Base-by-base conservation (phyloP, 768 basidiomycete species). In the Serendipita sp. region DNA sequence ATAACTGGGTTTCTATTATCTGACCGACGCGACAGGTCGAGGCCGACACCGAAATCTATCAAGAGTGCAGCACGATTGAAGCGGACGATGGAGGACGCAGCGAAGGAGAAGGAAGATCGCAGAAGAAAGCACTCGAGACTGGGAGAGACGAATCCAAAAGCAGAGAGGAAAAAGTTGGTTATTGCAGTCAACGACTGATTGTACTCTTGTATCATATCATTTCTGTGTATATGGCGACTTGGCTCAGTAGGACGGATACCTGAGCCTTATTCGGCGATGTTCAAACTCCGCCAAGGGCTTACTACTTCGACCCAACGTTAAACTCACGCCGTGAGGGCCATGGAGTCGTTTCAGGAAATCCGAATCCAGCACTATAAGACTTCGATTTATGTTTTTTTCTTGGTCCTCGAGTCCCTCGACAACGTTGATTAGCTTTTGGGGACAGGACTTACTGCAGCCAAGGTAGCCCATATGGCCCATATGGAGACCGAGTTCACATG, bases 21-120 rank as follows among this genome's bases (percentile, higher is more conserved):
- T 51, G 48, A 51, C 48, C 30, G 48, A 51, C 8, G 8, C 48
- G 11, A 60, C 18, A 60, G 56, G 35, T 60, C 56, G 4, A 28
- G 56, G 8, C 56, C 56, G 37, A 38, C 37, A 24, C 95, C 94
- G 11, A 90, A 89, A 71, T 81, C 91, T n/a, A 88, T 98, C 38
- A 82, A 95, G 74, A 87, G 89, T 70, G 89, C 93, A 0, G 77
- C 82, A 45, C 84, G 86, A 71, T 86, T 96, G 77, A 94, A 96
- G 75, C 80, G 84, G 65, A 91, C 92, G 47, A 97, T 98, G 94
- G 73, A 95, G 71, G 93, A 93, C 35, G 86, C 92, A 2, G 78
- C 79, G 47, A 82, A 86, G 65, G 89, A 88, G 80, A 97, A 96
- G 76, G 93, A 99, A 70, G 94, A 97, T 72, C 82, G 93, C 68